Evolutionary conservation across 1,284 basidiomycete species (phyloP), one percentile per base, ranked within the genome.

Genomic region (Taiwanofungus camphoratus): DNA sequence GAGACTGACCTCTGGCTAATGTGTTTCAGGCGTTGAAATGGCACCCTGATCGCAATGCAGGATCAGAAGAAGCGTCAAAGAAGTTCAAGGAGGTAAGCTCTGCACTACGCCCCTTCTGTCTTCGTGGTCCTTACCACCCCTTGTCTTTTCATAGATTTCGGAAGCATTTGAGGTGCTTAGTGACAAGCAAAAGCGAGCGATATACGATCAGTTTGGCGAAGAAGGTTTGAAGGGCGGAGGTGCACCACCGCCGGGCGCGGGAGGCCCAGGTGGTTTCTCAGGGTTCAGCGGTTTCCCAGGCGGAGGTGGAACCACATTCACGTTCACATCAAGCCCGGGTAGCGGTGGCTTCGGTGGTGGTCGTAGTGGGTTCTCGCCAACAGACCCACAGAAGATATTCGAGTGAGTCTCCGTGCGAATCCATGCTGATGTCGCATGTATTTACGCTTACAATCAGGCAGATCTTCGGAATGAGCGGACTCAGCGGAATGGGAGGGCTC

Each of bases 81-180:
- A 96, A 91, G 68, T 99, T 99, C 69, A 95, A 99, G 68, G 83
- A 96, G 76, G 87, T 87, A 33, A 46, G 72, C 36, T 29, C 27
- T 15, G 7, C 18, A 8, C 13, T 13, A 16, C 13, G 6, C 18
- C n/a, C n/a, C n/a, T n/a, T n/a, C n/a, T n/a, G n/a, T n/a, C n/a
- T n/a, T n/a, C n/a, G n/a, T n/a, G n/a, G n/a, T 6, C 19, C 30
- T 35, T 15, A 19, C 39, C 42, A 36, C 38, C 30, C 21, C 40
- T 42, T 6, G 12, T 30, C 5, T 36, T 37, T 20, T n/a, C 13
- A 4, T 48, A 91, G 87, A 78, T 96, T 46, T 90, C 90, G 19
- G 95, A 99, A 71, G 95, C 95, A 0, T 98, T 95, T 58, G 95
- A 99, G 64, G 95, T 98, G 36, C 79, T 98, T 41, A 90, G 79